Percentiles rank a stretch among this genome's conserved stretches.
Conservation (phyloP, 116 monocot species). For the Cymodocea nodosa region DNA sequence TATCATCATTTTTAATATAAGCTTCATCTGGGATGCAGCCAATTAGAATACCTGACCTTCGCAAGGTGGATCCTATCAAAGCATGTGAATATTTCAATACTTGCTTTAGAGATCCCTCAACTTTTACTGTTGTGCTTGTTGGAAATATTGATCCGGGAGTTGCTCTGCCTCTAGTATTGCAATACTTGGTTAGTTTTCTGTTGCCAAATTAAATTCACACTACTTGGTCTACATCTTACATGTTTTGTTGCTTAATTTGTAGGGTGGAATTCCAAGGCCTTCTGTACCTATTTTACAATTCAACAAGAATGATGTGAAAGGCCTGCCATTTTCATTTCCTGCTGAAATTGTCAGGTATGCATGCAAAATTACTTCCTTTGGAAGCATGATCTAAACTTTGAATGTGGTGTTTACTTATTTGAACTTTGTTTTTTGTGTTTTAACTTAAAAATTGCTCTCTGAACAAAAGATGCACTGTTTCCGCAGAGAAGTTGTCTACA, state of each 20-base stretch:
- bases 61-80: conserved; percentile 71
- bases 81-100: conserved; percentile 85
- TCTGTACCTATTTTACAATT: conserved; percentile 44
- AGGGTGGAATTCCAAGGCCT: conserved; percentile 93
- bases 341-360: conserved; percentile 59
- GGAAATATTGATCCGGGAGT: conserved; percentile 68
- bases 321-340: conserved; percentile 89
- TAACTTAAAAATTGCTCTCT: not conserved
- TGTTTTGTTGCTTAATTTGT: conserved; percentile 4
- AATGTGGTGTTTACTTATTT: not conserved
- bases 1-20: too few relatives aligned
- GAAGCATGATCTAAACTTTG: not conserved
- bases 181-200: conserved; percentile 67
- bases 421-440: not conserved
- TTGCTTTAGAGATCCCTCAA: conserved; percentile 91
- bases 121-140: conserved; percentile 87
- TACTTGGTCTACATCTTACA: not conserved
- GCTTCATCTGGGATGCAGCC: conserved; percentile 37
- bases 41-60: conserved; percentile 70
- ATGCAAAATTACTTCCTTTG: not conserved
- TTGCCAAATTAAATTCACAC: conserved; percentile 1
- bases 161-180: conserved; percentile 66
- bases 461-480: not conserved
- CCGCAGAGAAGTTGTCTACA: conserved; percentile 76
- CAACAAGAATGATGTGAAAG: conserved; percentile 81